Conservation (phyloP, 345 rosid genomes). For the Chamaenerion angustifolium region DNA sequence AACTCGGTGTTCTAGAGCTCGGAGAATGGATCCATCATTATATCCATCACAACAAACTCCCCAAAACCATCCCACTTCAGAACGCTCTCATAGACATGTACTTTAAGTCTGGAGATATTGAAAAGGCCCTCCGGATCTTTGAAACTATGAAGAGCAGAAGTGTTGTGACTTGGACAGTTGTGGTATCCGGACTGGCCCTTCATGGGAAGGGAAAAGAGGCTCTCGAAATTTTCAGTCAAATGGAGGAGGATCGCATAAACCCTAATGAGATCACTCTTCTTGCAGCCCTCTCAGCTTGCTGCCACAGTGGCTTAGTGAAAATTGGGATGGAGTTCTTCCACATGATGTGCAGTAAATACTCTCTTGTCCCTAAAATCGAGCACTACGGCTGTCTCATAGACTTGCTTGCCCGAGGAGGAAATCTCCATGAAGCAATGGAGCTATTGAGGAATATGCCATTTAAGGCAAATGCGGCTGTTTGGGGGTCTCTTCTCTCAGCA, state of each 20-base stretch:
- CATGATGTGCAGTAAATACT: constrained; percentile 26
- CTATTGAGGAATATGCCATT: constrained; percentile 43
- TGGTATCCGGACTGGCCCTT: constrained; percentile 50
- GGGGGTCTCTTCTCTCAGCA: constrained; percentile 78
- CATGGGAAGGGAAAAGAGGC: constrained; percentile 59
- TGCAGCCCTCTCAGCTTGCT: constrained; percentile 62
- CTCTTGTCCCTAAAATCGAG: constrained; percentile 40
- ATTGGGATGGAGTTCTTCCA: constrained; percentile 30
- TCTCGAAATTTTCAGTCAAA: constrained; percentile 43
- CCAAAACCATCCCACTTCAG: constrained; percentile 24
- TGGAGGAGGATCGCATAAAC: constrained; percentile 30
- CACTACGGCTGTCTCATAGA: constrained; percentile 71
- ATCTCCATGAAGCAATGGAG: constrained; percentile 41
- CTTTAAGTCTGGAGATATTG: constrained; percentile 50
- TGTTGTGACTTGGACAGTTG: constrained; percentile 61
- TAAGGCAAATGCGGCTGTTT: constrained; percentile 53
- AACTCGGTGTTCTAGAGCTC: constrained; percentile 41
- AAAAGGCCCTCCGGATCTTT: constrained; percentile 40
- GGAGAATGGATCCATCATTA: constrained; percentile 52
- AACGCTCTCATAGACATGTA: constrained; percentile 67
- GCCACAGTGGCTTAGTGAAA: constrained; percentile 54
- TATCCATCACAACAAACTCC: constrained; percentile 20
- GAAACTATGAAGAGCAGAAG: constrained; percentile 28
- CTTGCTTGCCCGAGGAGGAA: constrained; percentile 55
- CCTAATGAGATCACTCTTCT: constrained; percentile 65